A percentile compares a stretch with the other conserved stretches of the same genome.
Evolutionary conservation across 129 eudicot genomes (phyloP).

Genomic region (Centella asiatica): DNA sequence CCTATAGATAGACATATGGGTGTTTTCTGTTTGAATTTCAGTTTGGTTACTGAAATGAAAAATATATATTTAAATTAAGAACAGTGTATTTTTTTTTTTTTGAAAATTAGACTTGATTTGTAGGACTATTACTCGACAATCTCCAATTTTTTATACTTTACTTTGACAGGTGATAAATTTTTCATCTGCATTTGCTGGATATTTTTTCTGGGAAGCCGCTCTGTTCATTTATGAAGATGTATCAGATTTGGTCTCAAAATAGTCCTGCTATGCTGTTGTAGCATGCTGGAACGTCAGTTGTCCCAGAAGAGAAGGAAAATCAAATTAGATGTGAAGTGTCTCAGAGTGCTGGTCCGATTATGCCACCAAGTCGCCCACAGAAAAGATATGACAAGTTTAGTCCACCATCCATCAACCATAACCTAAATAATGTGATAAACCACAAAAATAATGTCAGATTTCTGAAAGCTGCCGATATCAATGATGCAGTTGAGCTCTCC

Average conservation of each 20-base stretch:
- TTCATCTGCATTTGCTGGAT: too few relatives aligned
- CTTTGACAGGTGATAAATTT: too few relatives aligned
- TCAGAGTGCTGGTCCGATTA: conserved; percentile 13
- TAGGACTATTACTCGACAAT: too few relatives aligned
- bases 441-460: conserved; percentile 22
- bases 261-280: conserved; percentile 9
- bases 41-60: too few relatives aligned
- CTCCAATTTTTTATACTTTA: too few relatives aligned
- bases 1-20: too few relatives aligned
- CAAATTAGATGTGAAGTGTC: not conserved
- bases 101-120: too few relatives aligned
- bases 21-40: too few relatives aligned
- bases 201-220: too few relatives aligned
- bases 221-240: too few relatives aligned
- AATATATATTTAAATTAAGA: too few relatives aligned
- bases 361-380: conserved; percentile 21
- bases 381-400: conserved; percentile 11
- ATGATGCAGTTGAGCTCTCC: conserved; percentile 62
- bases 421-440: conserved; percentile 19
- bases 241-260: conserved; percentile 1
- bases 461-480: conserved; percentile 25
- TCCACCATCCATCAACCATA: conserved; percentile 11
- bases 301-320: conserved; percentile 11
- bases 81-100: too few relatives aligned
- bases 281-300: conserved; percentile 10